Evolutionary conservation across 140 eudicot species (phyloP), one percentile per base, ranked within the genome.

Genomic region (Ambrosia hybrid): DNA sequence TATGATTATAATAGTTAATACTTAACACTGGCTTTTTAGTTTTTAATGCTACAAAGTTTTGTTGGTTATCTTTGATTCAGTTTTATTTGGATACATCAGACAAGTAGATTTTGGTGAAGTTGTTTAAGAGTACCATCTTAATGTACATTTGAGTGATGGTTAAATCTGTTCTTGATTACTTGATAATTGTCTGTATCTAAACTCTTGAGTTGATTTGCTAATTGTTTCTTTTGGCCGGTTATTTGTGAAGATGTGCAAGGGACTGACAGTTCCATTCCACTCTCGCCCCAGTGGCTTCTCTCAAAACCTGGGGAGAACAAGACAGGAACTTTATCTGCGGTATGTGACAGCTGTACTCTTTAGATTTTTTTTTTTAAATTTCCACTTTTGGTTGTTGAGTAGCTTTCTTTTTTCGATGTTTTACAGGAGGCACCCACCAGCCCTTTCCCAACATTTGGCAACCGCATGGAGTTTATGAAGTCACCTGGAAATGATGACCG

Each of bases 201-300:
- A 55, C 30, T 55, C 37, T 55, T 13, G 39, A 30, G n/a, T 67
- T 7, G 51, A 14, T 41, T 7, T 17, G 9, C 21, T 56, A n/a
- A 17, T 3, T 41, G 13, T 9, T 41, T 5, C 14, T 2, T 46
- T 61, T 76, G 62, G 13, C 43, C 76, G 38, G 81, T 80, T 69
- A 30, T 39, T 68, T 53, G 16, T 86, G 82, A 69, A 95, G 99
- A 88, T 78, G 73, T 79, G 72, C 88, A 82, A 51, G 92, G 92
- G 53, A 65, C 87, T n/a, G 92, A 91, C 87, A 86, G 79, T 86
- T 56, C 89, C 21, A 86, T 91, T 51, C 97, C 99, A 58, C 99
- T 95, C 77, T 95, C 96, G 65, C 99, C 99, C 26, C 99, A 95
- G 86, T 95, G 99, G 99, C 97, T 91, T 83, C 95, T 81, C 61